These are phyloP conservation scores for Paracorniculantispora psalliotae DNA, from an alignment of 2,329 filamentous ascomycete genomes.

Conservation along the genomic window DNA sequence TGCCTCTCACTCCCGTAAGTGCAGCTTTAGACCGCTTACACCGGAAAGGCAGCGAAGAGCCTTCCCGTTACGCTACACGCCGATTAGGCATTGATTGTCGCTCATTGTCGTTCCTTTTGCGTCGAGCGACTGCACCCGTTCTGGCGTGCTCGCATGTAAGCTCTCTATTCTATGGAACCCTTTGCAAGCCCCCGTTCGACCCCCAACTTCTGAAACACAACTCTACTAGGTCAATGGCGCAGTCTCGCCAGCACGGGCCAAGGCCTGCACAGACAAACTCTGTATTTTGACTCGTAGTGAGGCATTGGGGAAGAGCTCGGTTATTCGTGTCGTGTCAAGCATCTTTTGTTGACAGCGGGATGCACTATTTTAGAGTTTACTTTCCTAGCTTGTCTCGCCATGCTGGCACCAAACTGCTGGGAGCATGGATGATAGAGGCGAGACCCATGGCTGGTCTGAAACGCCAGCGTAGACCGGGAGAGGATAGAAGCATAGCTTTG, in stretches of 20 bases:
- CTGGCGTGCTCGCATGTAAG: background rate
- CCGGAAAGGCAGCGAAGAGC: background rate
- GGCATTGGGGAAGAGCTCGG: background rate
- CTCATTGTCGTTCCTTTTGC: background rate
- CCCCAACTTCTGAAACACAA: constrained; percentile 6
- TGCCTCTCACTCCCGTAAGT: no score
- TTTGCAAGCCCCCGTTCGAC: background rate
- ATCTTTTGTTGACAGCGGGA: background rate
- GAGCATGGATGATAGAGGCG: background rate
- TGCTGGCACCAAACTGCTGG: background rate
- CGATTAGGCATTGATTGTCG: background rate
- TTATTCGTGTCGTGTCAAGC: background rate
- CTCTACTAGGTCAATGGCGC: background rate
- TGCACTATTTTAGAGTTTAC: background rate
- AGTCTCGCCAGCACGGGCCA: background rate
- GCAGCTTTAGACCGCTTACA: background rate
- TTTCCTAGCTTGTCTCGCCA: background rate
- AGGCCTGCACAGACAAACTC: constrained; percentile 6
- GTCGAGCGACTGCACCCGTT: background rate
- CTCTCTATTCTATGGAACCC: background rate
- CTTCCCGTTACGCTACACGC: background rate
- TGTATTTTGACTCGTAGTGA: background rate
- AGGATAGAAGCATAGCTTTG: no score
- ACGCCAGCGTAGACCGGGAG: background rate
- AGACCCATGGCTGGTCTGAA: background rate